These are phyloP conservation scores for Lodderomyces margitis DNA, from an alignment of 1,139 yeast genomes.

Conservation along the genomic window DNA sequence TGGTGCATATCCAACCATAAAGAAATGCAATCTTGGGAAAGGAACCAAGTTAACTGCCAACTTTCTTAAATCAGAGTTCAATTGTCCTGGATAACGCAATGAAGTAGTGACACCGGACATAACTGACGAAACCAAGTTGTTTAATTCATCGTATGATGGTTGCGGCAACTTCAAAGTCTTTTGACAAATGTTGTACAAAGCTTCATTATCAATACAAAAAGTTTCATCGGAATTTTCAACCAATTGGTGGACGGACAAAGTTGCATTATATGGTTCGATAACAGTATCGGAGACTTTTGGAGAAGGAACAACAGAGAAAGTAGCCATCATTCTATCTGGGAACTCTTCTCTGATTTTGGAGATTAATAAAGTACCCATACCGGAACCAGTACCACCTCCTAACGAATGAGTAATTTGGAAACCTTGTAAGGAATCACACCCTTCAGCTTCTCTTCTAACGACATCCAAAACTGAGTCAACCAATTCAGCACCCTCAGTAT, in stretches of 20 bases:
- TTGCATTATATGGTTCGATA: constrained; percentile 92
- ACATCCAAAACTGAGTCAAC: constrained; percentile 88
- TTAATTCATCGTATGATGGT: constrained; percentile 77
- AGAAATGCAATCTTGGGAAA: constrained; percentile 91
- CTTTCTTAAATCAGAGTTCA: constrained; percentile 87
- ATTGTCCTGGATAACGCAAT: constrained; percentile 90
- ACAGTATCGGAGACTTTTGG: constrained; percentile 91
- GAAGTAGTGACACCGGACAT: constrained; percentile 93
- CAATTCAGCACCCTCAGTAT: constrained; percentile 93
- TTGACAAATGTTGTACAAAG: constrained; percentile 84
- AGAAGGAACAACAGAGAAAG: constrained; percentile 89
- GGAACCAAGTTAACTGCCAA: constrained; percentile 92
- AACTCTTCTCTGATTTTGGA: constrained; percentile 83
- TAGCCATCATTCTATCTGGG: constrained; percentile 95
- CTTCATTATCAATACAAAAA: constrained; percentile 93
- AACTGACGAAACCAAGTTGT: constrained; percentile 79
- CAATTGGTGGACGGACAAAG: constrained; percentile 87
- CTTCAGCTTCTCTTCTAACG: constrained; percentile 90
- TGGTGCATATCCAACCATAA: constrained; percentile 94
- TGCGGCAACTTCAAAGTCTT: constrained; percentile 75
- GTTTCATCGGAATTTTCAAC: constrained; percentile 90
- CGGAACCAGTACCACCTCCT: constrained; percentile 97
- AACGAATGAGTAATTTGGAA: constrained; percentile 91
- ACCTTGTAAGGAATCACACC: constrained; percentile 89
- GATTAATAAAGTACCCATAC: constrained; percentile 86